A percentile compares a stretch with the other conserved stretches of the same genome.
These are phyloP conservation scores for Colletotrichum tofieldiae DNA, from an alignment of 2,329 filamentous ascomycete genomes.

Conservation along the genomic window DNA sequence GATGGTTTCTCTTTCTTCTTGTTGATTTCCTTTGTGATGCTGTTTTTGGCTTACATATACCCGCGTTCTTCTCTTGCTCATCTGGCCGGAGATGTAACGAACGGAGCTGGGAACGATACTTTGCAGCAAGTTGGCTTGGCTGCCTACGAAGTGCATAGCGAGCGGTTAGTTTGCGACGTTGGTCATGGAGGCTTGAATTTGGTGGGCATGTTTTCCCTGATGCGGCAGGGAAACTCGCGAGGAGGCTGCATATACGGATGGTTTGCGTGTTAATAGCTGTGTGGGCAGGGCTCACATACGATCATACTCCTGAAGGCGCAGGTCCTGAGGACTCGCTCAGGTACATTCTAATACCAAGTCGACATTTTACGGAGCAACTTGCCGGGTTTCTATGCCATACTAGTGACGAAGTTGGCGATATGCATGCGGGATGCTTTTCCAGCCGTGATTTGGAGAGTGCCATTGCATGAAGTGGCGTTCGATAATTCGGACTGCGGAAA, in stretches of 20 bases:
- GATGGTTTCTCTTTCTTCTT: background rate
- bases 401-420: background rate
- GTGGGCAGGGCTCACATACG: conserved; percentile 26
- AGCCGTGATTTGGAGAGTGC: too few species aligned
- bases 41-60: conserved; percentile 39
- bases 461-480: background rate
- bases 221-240: background rate
- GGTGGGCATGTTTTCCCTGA: conserved; percentile 1
- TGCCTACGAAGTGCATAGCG: conserved; percentile 35
- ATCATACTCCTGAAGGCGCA: conserved; percentile 22
- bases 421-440: too few species aligned
- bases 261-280: conserved; percentile 17
- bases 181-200: conserved; percentile 22
- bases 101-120: conserved; percentile 12
- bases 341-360: conserved; percentile 29
- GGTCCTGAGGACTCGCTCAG: conserved; percentile 35
- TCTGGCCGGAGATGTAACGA: conserved; percentile 32
- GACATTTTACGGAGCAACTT: background rate
- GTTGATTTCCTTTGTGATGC: conserved; percentile 32
- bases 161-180: conserved; percentile 31
- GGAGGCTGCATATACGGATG: conserved; percentile 26
- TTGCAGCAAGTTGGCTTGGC: conserved; percentile 20
- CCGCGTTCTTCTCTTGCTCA: conserved; percentile 35
- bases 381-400: background rate
- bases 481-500: background rate